Evolutionary conservation across 495 filamentous ascomycete genomes (phyloP).

Genomic region (Penicillium bialowiezense): DNA sequence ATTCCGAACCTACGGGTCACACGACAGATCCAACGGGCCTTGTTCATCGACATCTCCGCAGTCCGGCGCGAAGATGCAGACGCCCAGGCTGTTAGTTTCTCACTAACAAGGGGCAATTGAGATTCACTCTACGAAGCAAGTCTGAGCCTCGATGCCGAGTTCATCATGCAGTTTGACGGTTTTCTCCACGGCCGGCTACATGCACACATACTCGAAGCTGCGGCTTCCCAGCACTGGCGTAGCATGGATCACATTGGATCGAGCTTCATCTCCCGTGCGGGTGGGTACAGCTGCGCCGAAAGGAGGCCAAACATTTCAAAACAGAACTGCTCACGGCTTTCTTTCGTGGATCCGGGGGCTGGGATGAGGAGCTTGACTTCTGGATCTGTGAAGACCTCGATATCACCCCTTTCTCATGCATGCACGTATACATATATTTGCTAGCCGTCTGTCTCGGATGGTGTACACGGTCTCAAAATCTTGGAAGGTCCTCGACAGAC

Average conservation of each 20-base stretch:
- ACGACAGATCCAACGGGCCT: neutral
- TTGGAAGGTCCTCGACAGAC: neutral
- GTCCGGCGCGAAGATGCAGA: neutral
- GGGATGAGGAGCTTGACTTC: neutral
- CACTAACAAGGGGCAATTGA: neutral
- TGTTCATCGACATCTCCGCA: neutral
- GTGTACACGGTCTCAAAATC: conserved; percentile 17
- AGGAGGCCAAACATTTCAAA: neutral
- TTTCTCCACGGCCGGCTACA: conserved; percentile 1
- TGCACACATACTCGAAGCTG: neutral
- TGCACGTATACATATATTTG: conserved; percentile 13
- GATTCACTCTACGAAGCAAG: neutral
- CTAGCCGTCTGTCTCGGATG: conserved; percentile 27
- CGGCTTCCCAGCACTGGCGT: neutral
- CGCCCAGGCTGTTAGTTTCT: neutral
- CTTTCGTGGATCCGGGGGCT: neutral
- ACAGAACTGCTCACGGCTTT: neutral
- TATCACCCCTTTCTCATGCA: conserved; percentile 6
- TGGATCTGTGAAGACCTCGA: neutral
- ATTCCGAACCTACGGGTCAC: neutral
- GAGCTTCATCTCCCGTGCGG: neutral
- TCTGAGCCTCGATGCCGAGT: neutral
- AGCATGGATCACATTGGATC: neutral
- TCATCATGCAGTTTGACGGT: neutral
- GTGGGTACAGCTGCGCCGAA: neutral